Evolutionary conservation across 768 basidiomycete genomes (phyloP), one percentile per base, ranked within the genome.

Genomic region (Pluteus cervinus): DNA sequence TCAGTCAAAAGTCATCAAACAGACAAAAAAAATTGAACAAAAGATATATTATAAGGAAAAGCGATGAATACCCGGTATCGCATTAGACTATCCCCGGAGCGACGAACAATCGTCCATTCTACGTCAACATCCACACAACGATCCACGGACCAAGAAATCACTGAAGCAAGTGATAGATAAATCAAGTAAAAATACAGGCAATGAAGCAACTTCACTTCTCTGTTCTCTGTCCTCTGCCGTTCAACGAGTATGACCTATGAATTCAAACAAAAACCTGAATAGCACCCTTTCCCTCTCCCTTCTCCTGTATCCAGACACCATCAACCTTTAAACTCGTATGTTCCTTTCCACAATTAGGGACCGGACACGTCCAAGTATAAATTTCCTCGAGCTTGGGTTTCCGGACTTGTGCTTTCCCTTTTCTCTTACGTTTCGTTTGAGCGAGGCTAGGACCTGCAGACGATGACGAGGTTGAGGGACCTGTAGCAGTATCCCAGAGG

Each of bases 331-430:
- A 66, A 44, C 81, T 84, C 8, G 62, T 57, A 53, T 85, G 82
- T 24, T 62, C 46, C 10, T 54, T 55, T 7, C 59, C 69, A 49
- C 84, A 87, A 2, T 66, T 67, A 3, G 63, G 46, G 2, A 86
- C 79, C 0, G 84, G 84, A 50, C 84, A 87, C 11, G 30, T 46
- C 80, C 80, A 87, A 49, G 73, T 65, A 47, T 71, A 64, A 48
- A 65, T 63, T 21, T 60, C 75, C 49, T 79, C 71, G 51, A 68
- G 44, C 41, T 58, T 46, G 43, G 60, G 51, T 37, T 57, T 58
- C 63, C 69, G 49, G 9, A 21, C 21, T n/a, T 41, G 35, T 22
- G 33, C 40, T 30, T 41, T 41, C 12, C 40, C 44, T 21, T 31
- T 40, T 16, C 39, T 37, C 26, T 39, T 43, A 12, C 36, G 36